phyloP scores from a whole-genome alignment of 2,329 filamentous ascomycete species.

The Diplodia seriata region DNA sequence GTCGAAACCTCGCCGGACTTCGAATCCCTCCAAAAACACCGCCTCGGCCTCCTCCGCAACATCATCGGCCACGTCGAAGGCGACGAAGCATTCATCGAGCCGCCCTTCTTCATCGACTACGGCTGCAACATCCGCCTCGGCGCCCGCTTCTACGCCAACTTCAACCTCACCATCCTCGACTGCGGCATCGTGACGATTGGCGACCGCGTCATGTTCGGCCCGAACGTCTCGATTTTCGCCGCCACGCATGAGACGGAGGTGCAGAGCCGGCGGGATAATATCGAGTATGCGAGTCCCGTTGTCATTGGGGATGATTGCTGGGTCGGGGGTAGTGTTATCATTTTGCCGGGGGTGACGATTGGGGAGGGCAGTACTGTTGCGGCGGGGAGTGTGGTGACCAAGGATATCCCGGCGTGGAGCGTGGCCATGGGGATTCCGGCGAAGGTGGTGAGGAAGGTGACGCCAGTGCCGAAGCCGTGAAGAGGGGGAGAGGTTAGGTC shows the following conservation, averaged over 20 bases:
- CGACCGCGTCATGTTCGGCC: conserved; percentile 60
- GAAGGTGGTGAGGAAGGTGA: conserved; percentile 56
- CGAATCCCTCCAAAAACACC: conserved; percentile 40
- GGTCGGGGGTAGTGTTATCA: conserved; percentile 58
- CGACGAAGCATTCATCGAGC: conserved; percentile 61
- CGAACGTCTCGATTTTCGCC: conserved; percentile 60
- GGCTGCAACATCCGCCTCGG: conserved; percentile 70
- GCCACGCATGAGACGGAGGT: conserved; percentile 63
- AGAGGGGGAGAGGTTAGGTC: background rate
- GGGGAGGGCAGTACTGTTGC: conserved; percentile 76
- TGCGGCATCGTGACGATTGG: conserved; percentile 61
- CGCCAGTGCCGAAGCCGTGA: conserved; percentile 33
- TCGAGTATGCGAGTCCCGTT: conserved; percentile 59
- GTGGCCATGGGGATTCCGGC: conserved; percentile 73
- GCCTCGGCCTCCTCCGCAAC: conserved; percentile 39
- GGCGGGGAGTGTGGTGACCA: conserved; percentile 83
- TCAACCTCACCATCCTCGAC: conserved; percentile 62
- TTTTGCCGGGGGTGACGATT: conserved; percentile 81
- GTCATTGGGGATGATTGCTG: conserved; percentile 54
- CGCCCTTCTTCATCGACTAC: conserved; percentile 68
- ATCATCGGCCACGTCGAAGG: conserved; percentile 46
- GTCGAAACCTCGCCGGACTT: conserved; percentile 38
- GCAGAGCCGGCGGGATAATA: conserved; percentile 53
- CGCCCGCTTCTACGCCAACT: conserved; percentile 68
- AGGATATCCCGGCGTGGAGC: conserved; percentile 68